phyloP scores from a whole-genome alignment of 176 grass and related monocot species.

The Bromus sterilis region DNA sequence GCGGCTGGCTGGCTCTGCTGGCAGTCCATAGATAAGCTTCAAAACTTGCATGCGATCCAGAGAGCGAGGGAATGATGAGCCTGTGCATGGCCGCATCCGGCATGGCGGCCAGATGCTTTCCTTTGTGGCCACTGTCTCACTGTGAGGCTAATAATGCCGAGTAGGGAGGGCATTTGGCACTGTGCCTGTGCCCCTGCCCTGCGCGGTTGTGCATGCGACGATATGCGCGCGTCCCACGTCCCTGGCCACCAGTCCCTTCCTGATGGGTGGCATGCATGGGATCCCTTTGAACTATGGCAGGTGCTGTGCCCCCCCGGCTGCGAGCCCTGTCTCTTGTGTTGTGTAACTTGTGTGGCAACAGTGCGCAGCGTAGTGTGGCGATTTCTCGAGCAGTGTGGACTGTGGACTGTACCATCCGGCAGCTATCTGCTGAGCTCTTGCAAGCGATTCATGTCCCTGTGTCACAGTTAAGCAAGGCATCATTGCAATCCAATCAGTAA shows the following conservation, averaged over 20 bases:
- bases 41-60: not conserved
- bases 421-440: not conserved
- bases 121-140: not conserved
- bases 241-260: not conserved
- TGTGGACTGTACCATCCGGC: not conserved
- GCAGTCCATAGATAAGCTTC: not conserved
- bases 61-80: conserved; percentile 4
- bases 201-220: not conserved
- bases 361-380: not conserved
- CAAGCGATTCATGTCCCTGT: not conserved
- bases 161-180: not conserved
- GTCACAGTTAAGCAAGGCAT: not conserved
- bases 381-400: not conserved
- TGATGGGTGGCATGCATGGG: not conserved
- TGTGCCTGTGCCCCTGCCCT: not conserved
- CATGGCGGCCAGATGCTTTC: conserved; percentile 8
- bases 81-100: not conserved
- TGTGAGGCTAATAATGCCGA: conserved; percentile 4
- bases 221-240: not conserved
- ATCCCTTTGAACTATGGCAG: conserved; percentile 12
- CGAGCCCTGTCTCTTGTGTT: not conserved
- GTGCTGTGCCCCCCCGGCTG: not conserved
- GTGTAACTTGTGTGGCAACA: not conserved
- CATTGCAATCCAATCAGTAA: not conserved
- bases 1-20: not conserved